Evolutionary conservation across 176 grass and related monocot species (phyloP).

Genomic region (Guadua angustifolia): DNA sequence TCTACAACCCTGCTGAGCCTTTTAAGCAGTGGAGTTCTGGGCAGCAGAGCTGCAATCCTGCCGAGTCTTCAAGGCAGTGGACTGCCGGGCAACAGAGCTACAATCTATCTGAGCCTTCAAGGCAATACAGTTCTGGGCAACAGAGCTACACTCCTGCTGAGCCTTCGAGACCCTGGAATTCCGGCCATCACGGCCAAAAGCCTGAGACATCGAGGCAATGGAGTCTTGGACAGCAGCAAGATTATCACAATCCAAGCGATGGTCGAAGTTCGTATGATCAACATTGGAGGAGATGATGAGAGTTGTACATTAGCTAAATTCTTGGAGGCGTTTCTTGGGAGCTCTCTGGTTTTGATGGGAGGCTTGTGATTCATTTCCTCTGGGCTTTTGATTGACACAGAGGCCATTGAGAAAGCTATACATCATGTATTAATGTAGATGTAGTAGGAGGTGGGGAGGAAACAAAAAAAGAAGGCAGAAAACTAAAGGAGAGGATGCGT

Average conservation of each 20-base stretch:
- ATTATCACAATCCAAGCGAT: slow-evolving; percentile 31
- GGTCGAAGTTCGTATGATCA: slow-evolving; percentile 34
- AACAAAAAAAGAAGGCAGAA: not conserved
- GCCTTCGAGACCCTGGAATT: slow-evolving; percentile 16
- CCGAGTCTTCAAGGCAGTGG: slow-evolving; percentile 44
- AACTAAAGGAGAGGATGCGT: not conserved
- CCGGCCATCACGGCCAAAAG: slow-evolving; percentile 35
- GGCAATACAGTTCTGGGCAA: not conserved
- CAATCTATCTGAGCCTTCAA: slow-evolving; percentile 23
- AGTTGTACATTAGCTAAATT: slow-evolving; percentile 47
- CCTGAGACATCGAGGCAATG: slow-evolving; percentile 35
- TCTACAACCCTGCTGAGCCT: slow-evolving; percentile 29
- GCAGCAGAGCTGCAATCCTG: slow-evolving; percentile 24
- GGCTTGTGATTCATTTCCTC: slow-evolving; percentile 34
- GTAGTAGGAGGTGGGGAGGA: not conserved
- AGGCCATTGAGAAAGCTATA: slow-evolving; percentile 33
- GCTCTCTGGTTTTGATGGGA: slow-evolving; percentile 20
- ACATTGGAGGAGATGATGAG: slow-evolving; percentile 49
- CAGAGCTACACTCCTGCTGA: slow-evolving; percentile 28
- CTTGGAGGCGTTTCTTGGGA: slow-evolving; percentile 15
- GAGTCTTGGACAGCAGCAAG: slow-evolving; percentile 43
- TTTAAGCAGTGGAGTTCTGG: slow-evolving; percentile 35
- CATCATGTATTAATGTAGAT: slow-evolving; percentile 36
- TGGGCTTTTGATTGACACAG: slow-evolving; percentile 45
- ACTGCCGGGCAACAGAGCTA: slow-evolving; percentile 6